These are phyloP conservation scores for Mortierella claussenii DNA, from an alignment of 192 early-diverging fungal species.

Conservation along the genomic window DNA sequence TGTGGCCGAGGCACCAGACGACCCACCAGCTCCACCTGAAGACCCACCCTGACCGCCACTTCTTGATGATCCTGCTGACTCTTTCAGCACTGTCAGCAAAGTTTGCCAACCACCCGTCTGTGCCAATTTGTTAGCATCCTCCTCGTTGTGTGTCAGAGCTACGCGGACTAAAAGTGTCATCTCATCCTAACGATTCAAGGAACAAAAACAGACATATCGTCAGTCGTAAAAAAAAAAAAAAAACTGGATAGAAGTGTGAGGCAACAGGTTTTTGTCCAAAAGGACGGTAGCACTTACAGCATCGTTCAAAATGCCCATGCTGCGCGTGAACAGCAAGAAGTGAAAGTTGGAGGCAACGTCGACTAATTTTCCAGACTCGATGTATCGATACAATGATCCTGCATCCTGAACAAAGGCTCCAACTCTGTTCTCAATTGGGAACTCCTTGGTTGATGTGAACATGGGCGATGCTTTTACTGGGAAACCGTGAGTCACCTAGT, in stretches of 20 bases:
- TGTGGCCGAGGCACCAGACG: conserved; percentile 19
- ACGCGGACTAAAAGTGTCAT: conserved; percentile 60
- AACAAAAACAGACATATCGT: too few species aligned
- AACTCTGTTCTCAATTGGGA: conserved; percentile 85
- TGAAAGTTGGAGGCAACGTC: conserved; percentile 87
- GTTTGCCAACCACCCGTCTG: conserved; percentile 77
- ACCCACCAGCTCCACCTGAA: conserved; percentile 29
- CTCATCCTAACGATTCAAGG: too few species aligned
- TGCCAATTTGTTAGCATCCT: conserved; percentile 47
- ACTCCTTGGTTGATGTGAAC: conserved; percentile 70
- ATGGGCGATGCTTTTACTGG: conserved; percentile 81
- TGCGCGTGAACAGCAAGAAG: conserved; percentile 76
- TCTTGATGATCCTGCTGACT: conserved; percentile 51
- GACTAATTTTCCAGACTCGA: conserved; percentile 59
- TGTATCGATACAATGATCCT: conserved; percentile 63
- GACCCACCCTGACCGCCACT: conserved; percentile 19
- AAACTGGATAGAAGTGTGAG: too few species aligned
- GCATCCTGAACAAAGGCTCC: conserved; percentile 68
- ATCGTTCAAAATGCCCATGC: conserved; percentile 71
- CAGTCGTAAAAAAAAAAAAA: neutral
- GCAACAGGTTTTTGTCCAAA: too few species aligned
- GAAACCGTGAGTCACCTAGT: conserved; percentile 88
- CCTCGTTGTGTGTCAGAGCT: conserved; percentile 45
- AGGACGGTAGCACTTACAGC: too few species aligned
- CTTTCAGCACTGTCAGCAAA: conserved; percentile 68